Evolutionary conservation across 2,329 filamentous ascomycete genomes (phyloP).

Genomic region (Cadophora luteo-olivacea): DNA sequence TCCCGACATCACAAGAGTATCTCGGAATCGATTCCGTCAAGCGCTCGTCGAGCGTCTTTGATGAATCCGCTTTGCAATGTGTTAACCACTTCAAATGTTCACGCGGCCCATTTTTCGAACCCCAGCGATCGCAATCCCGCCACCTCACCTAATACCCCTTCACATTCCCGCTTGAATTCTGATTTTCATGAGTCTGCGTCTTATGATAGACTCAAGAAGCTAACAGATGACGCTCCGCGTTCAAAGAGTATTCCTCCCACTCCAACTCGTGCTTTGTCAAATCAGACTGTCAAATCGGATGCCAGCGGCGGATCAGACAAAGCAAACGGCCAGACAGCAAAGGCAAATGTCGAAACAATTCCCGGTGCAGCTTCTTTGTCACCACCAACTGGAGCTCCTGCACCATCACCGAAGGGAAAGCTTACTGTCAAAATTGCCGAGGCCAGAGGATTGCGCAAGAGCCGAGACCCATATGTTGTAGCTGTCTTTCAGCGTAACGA

Average conservation of each 20-base stretch:
- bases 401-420: constrained; percentile 82
- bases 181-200: constrained; percentile 63
- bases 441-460: constrained; percentile 80
- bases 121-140: constrained; percentile 62
- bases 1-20: constrained; percentile 50
- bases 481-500: constrained; percentile 97
- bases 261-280: constrained; percentile 80
- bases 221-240: constrained; percentile 77
- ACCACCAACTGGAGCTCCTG: constrained; percentile 58
- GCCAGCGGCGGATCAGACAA: constrained; percentile 44
- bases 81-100: constrained; percentile 66
- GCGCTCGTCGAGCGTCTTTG: constrained; percentile 52
- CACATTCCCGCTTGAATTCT: constrained; percentile 54
- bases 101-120: constrained; percentile 73
- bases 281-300: constrained; percentile 59
- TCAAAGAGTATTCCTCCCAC: constrained; percentile 92
- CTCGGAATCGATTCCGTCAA: constrained; percentile 52
- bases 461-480: constrained; percentile 91
- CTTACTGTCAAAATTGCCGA: constrained; percentile 88
- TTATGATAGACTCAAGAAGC: constrained; percentile 77
- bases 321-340: constrained; percentile 52
- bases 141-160: constrained; percentile 59
- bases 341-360: constrained; percentile 21
- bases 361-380: constrained; percentile 41
- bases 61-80: constrained; percentile 68